Percentiles rank a stretch among this genome's conserved stretches.
These are phyloP conservation scores for Turritis glabra DNA, from an alignment of 345 rosid genomes.

Conservation along the genomic window DNA sequence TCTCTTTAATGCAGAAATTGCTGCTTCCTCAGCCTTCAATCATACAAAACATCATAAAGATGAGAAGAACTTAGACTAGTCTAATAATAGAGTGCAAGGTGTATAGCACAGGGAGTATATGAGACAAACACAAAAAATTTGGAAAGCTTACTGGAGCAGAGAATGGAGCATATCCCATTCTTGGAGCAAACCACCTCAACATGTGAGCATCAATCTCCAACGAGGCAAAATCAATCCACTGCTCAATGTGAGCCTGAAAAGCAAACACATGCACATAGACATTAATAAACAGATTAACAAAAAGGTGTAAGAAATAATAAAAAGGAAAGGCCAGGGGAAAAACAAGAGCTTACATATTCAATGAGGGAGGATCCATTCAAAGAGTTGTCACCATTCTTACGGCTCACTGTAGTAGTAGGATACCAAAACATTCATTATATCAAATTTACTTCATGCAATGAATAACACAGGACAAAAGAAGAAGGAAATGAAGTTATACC, in stretches of 20 bases:
- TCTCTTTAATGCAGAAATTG: constrained; percentile 40
- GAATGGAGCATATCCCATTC: constrained; percentile 54
- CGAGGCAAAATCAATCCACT: constrained; percentile 89
- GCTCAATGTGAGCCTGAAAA: constrained; percentile 78
- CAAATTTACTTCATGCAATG: background rate
- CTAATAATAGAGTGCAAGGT: background rate
- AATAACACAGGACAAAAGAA: background rate
- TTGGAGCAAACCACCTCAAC: constrained; percentile 55
- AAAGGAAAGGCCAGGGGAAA: background rate
- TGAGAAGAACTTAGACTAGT: background rate
- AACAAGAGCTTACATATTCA: constrained; percentile 61
- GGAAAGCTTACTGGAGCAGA: constrained; percentile 71
- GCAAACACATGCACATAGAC: background rate
- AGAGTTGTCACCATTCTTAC: constrained; percentile 63
- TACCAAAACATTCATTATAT: background rate
- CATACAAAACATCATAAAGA: background rate
- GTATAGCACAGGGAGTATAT: background rate
- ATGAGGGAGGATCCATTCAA: constrained; percentile 65
- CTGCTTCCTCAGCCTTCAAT: constrained; percentile 38
- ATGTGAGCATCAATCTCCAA: constrained; percentile 78
- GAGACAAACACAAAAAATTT: background rate
- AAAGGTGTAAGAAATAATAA: background rate
- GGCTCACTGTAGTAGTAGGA: constrained; percentile 55
- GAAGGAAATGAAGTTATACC: constrained; percentile 46
- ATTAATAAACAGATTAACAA: background rate